phyloP scores from a whole-genome alignment of 805 yeast genomes.

The Metschnikowia kofuensis region DNA sequence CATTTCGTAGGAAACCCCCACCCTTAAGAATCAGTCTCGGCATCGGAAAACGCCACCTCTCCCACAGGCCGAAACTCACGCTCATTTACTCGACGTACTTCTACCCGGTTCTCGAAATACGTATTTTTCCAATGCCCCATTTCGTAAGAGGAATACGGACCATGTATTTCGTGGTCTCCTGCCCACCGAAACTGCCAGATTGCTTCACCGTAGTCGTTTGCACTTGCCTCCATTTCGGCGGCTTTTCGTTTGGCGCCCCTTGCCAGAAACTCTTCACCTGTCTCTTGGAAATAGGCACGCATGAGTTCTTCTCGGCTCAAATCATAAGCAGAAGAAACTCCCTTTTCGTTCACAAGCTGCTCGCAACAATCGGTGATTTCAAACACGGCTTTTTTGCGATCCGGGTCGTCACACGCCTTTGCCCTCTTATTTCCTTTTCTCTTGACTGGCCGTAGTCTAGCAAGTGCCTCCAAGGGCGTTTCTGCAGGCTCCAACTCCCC shows the following conservation, averaged over 20 bases:
- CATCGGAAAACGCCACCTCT: constrained; percentile 20
- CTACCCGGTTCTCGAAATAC: constrained; percentile 47
- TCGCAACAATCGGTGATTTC: constrained; percentile 50
- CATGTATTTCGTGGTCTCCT: constrained; percentile 37
- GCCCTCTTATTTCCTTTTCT: constrained; percentile 13
- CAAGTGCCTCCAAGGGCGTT: constrained; percentile 54
- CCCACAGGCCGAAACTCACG: constrained; percentile 24
- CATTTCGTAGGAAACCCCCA: not conserved
- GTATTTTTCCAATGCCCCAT: constrained; percentile 53
- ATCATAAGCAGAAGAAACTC: constrained; percentile 48
- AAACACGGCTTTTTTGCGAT: constrained; percentile 24
- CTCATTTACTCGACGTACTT: constrained; percentile 34
- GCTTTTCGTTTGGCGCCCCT: constrained; percentile 21
- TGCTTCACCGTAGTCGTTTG: constrained; percentile 27
- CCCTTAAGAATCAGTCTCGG: not conserved
- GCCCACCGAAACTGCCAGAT: constrained; percentile 52
- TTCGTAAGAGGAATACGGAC: constrained; percentile 50
- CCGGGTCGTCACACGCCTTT: constrained; percentile 6
- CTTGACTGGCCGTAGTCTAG: constrained; percentile 26
- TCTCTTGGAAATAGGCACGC: constrained; percentile 39
- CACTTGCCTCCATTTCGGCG: constrained; percentile 17
- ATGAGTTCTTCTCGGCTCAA: constrained; percentile 50
- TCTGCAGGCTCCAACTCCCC: constrained; percentile 54
- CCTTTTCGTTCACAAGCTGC: constrained; percentile 38
- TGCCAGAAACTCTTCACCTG: constrained; percentile 36